Evolutionary conservation across 352 stramenopile species (phyloP).

Genomic region (Elongisporangium anandrum): DNA sequence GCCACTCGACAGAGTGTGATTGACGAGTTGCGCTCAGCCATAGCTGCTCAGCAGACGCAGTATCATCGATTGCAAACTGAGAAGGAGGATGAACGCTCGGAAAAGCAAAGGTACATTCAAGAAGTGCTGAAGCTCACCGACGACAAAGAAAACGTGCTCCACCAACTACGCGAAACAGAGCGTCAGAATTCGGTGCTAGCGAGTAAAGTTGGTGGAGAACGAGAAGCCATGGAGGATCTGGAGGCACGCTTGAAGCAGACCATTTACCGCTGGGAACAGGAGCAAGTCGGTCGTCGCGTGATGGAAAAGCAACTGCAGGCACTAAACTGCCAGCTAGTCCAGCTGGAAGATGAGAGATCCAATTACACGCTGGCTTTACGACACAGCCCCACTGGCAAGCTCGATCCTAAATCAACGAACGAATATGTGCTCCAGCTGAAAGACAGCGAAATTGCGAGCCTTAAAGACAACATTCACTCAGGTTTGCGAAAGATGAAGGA

Average conservation of each 20-base stretch:
- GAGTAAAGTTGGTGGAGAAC: constrained; percentile 41
- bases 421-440: constrained; percentile 45
- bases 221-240: constrained; percentile 47
- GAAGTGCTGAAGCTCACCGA: constrained; percentile 51
- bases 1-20: neutral
- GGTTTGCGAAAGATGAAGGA: neutral
- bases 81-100: constrained; percentile 19
- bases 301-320: constrained; percentile 34
- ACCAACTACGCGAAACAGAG: constrained; percentile 28
- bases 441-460: constrained; percentile 35
- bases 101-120: constrained; percentile 40
- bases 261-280: constrained; percentile 50
- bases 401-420: constrained; percentile 21
- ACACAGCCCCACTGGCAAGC: constrained; percentile 26
- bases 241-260: constrained; percentile 46
- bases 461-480: constrained; percentile 2
- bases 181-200: constrained; percentile 13
- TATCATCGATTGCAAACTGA: constrained; percentile 9
- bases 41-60: neutral
- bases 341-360: constrained; percentile 52
- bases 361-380: constrained; percentile 38
- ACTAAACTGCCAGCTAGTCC: constrained; percentile 23
- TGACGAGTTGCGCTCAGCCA: neutral
- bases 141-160: constrained; percentile 22
- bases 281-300: constrained; percentile 29